Evolutionary conservation across 2,329 filamentous ascomycete genomes (phyloP).

Genomic region (Monosporascus sp.): DNA sequence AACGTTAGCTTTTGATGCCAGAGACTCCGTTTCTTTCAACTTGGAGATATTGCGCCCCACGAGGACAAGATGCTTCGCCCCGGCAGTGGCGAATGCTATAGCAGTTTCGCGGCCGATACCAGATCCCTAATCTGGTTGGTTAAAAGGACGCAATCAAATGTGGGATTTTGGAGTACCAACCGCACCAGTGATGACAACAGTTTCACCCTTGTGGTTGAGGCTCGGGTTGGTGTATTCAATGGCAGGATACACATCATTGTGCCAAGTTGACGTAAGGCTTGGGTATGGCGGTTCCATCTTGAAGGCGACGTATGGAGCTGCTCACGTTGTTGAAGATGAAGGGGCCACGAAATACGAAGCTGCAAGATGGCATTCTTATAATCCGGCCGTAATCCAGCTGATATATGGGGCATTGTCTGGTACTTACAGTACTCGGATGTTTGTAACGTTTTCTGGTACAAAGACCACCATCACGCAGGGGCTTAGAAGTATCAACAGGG

Average conservation of each 20-base stretch:
- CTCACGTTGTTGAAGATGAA: too few species aligned
- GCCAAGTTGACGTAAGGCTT: slow-evolving; percentile 1
- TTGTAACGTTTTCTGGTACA: too few species aligned
- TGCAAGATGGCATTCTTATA: too few species aligned
- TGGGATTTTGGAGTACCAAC: neutral
- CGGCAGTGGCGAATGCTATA: slow-evolving; percentile 3
- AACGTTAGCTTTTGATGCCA: neutral
- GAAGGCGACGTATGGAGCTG: too few species aligned
- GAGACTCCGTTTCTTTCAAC: slow-evolving; percentile 1
- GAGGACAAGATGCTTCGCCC: slow-evolving; percentile 5
- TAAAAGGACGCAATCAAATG: neutral
- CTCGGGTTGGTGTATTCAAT: neutral
- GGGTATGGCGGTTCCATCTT: slow-evolving; percentile 3
- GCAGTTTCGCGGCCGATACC: slow-evolving; percentile 7
- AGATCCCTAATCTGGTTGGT: slow-evolving; percentile 1
- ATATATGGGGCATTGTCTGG: too few species aligned
- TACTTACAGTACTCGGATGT: too few species aligned
- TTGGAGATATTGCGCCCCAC: slow-evolving; percentile 2
- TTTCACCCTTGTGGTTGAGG: slow-evolving; percentile 1
- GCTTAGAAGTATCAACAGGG: too few species aligned
- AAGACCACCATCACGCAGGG: too few species aligned
- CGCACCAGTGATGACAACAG: slow-evolving; percentile 3
- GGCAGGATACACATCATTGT: slow-evolving; percentile 1
- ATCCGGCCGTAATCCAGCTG: too few species aligned
- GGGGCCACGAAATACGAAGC: too few species aligned